Evolutionary conservation across 1,284 basidiomycete genomes (phyloP).

Genomic region (Apiotrichum mycotoxinovorans): DNA sequence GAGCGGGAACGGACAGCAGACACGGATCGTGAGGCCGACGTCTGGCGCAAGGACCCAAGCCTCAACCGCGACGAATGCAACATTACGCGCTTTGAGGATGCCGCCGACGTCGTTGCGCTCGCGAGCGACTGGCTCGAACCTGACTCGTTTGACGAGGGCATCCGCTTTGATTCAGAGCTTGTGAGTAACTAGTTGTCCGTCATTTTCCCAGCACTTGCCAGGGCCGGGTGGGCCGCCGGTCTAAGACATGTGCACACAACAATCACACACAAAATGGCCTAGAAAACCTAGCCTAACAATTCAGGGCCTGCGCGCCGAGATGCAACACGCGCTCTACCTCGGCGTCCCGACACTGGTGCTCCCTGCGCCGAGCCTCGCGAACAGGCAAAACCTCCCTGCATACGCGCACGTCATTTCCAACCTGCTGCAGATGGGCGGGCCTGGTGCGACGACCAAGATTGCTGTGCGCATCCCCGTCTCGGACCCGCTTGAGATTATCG

Average conservation of each 20-base stretch:
- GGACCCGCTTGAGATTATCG: slow-evolving; percentile 52
- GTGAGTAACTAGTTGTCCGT: slow-evolving; percentile 59
- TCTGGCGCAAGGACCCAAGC: slow-evolving; percentile 77
- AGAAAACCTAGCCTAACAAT: slow-evolving; percentile 2
- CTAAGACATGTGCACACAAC: neutral
- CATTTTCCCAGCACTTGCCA: neutral
- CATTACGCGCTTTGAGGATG: slow-evolving; percentile 84
- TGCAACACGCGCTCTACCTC: slow-evolving; percentile 89
- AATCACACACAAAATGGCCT: neutral
- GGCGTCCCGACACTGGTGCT: slow-evolving; percentile 79
- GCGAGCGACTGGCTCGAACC: slow-evolving; percentile 93
- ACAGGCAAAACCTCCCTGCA: slow-evolving; percentile 77
- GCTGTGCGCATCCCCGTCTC: slow-evolving; percentile 81
- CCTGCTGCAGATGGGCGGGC: slow-evolving; percentile 61
- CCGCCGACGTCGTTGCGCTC: slow-evolving; percentile 69
- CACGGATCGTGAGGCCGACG: slow-evolving; percentile 72
- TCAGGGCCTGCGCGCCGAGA: slow-evolving; percentile 88
- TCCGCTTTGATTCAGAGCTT: slow-evolving; percentile 92
- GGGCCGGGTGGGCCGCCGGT: neutral
- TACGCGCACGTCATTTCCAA: slow-evolving; percentile 87
- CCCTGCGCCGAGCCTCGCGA: slow-evolving; percentile 71
- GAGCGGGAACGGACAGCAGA: neutral
- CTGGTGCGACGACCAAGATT: slow-evolving; percentile 60
- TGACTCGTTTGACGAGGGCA: slow-evolving; percentile 87
- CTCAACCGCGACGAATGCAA: slow-evolving; percentile 84